A percentile compares a stretch with the other conserved stretches of the same genome.
Conservation (phyloP, 1,284 basidiomycete genomes). For the Cutaneotrichosporon sp. region DNA sequence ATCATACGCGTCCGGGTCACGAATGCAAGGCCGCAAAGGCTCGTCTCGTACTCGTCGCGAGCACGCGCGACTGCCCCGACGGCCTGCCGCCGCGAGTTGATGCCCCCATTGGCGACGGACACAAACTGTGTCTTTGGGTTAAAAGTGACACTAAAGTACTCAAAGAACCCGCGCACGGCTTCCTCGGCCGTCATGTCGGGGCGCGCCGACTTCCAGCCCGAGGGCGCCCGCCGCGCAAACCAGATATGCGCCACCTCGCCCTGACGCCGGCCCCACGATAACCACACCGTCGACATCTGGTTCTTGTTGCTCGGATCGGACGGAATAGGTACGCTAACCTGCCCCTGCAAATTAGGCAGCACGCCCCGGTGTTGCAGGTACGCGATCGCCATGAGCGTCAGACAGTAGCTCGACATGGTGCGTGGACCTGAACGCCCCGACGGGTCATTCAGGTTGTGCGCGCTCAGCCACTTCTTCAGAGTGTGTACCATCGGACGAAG, state of each 20-base stretch:
- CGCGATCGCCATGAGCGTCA: conserved; percentile 46
- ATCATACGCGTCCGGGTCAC: background rate
- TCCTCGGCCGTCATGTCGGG: conserved; percentile 28
- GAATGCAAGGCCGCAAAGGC: too few relatives aligned
- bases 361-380: conserved; percentile 40
- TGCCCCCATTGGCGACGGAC: conserved; percentile 37
- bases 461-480: conserved; percentile 44
- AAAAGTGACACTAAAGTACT: conserved; percentile 28
- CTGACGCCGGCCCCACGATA: conserved; percentile 34
- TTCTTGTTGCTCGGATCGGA: background rate
- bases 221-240: conserved; percentile 22
- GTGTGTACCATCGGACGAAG: conserved; percentile 46
- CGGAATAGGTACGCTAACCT: conserved; percentile 11
- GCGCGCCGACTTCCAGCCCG: conserved; percentile 20
- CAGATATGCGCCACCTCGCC: conserved; percentile 32
- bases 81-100: conserved; percentile 4
- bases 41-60: background rate
- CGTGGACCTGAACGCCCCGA: conserved; percentile 26
- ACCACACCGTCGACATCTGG: conserved; percentile 30
- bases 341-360: conserved; percentile 43
- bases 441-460: conserved; percentile 42
- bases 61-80: background rate
- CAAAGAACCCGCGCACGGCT: conserved; percentile 39
- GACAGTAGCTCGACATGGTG: conserved; percentile 47
- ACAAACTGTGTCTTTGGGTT: conserved; percentile 24